Evolutionary conservation across 192 early-diverging fungal species (phyloP).

Genomic region (Paraglomus occultum): DNA sequence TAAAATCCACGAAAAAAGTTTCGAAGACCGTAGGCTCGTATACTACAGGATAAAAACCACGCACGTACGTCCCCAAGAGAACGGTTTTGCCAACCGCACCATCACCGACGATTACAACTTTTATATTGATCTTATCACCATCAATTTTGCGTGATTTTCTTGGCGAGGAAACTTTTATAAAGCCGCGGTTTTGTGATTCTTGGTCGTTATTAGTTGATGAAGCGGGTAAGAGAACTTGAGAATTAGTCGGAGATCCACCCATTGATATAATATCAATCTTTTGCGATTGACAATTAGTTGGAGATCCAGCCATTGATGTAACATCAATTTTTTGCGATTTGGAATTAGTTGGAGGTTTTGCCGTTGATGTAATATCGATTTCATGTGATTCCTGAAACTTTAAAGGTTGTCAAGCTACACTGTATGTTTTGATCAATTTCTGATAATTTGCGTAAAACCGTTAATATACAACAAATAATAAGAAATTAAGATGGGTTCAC

Average conservation of each 20-base stretch:
- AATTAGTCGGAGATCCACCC: background rate
- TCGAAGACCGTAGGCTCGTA: constrained; percentile 77
- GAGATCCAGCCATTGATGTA: background rate
- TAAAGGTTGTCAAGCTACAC: too few species aligned
- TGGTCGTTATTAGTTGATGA: constrained; percentile 6
- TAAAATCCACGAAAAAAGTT: constrained; percentile 60
- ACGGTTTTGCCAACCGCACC: constrained; percentile 81
- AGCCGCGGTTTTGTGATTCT: too few species aligned
- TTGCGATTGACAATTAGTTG: background rate
- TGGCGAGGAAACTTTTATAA: too few species aligned
- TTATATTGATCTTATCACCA: constrained; percentile 59
- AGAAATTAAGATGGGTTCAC: too few species aligned
- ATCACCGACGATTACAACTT: constrained; percentile 81
- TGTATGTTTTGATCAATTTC: too few species aligned
- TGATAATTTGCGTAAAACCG: too few species aligned
- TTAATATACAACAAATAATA: too few species aligned
- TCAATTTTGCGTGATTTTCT: too few species aligned
- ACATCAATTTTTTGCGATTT: too few species aligned
- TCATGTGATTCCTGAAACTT: background rate
- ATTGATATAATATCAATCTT: too few species aligned
- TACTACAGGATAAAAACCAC: constrained; percentile 78
- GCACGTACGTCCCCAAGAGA: constrained; percentile 70
- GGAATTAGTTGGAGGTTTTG: background rate
- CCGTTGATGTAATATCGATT: background rate
- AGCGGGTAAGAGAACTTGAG: background rate